Conservation (phyloP, 2,329 filamentous ascomycete genomes). For the Fulvia fulva region DNA sequence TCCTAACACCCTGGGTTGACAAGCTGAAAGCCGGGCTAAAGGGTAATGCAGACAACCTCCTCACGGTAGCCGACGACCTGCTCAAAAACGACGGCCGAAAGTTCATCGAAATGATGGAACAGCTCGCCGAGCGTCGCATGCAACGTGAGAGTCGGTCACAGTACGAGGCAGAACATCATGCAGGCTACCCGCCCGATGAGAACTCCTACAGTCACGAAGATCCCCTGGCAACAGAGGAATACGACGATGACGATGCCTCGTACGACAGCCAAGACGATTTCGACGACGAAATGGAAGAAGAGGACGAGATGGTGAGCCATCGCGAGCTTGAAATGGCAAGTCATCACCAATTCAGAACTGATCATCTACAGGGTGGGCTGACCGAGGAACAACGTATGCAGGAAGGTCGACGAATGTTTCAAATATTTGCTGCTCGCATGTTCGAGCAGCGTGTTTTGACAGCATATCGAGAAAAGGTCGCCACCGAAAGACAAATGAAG, state of each 20-base stretch:
- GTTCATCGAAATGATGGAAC: slow-evolving; percentile 99
- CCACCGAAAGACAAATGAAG: slow-evolving; percentile 83
- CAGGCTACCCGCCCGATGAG: slow-evolving; percentile 41
- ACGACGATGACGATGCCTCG: slow-evolving; percentile 70
- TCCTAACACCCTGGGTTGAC: slow-evolving; percentile 36
- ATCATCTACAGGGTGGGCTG: slow-evolving; percentile 72
- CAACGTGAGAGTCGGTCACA: slow-evolving; percentile 89
- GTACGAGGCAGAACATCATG: slow-evolving; percentile 59
- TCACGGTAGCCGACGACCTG: slow-evolving; percentile 96
- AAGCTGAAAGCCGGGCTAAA: slow-evolving; percentile 35
- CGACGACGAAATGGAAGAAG: slow-evolving; percentile 56
- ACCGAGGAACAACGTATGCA: slow-evolving; percentile 99
- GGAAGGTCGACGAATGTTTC: slow-evolving; percentile 96
- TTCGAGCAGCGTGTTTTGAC: slow-evolving; percentile 96
- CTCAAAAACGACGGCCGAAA: slow-evolving; percentile 99
- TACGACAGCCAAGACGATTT: slow-evolving; percentile 62
- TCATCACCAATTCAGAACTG: slow-evolving; percentile 32
- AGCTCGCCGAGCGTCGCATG: slow-evolving; percentile 95
- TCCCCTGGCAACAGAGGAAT: slow-evolving; percentile 68
- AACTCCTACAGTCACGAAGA: slow-evolving; percentile 62
- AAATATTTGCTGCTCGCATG: slow-evolving; percentile 98
- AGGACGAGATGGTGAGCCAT: slow-evolving; percentile 57
- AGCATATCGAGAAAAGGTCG: slow-evolving; percentile 97
- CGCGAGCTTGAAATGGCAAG: slow-evolving; percentile 22
- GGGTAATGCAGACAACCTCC: slow-evolving; percentile 73